A percentile compares a stretch with the other conserved stretches of the same genome.
These are phyloP conservation scores for Saxispiralis lemnorum DNA, from an alignment of 495 filamentous ascomycete species.

Conservation along the genomic window DNA sequence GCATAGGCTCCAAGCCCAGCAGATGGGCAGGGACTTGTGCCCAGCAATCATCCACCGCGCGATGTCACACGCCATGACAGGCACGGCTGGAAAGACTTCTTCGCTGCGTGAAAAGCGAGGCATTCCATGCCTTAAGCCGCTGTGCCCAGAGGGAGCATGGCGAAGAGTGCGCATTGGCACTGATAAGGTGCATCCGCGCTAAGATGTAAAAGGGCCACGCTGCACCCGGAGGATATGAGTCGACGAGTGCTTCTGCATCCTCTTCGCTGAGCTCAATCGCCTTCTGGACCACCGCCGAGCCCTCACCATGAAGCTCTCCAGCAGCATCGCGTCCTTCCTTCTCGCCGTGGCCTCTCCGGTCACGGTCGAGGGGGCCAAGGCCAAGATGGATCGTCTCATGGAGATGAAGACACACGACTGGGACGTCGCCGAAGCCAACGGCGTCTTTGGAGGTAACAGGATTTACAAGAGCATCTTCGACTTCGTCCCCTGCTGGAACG, in stretches of 20 bases:
- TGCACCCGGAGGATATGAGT: too few species aligned
- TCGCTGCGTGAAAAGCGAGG: neutral
- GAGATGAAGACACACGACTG: neutral
- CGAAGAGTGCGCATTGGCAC: neutral
- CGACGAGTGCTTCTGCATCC: neutral
- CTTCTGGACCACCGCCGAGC: neutral
- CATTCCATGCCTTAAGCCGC: neutral
- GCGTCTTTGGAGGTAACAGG: neutral
- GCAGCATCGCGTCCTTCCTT: neutral
- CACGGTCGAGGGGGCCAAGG: neutral
- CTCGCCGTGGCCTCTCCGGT: neutral
- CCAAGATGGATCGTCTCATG: slow-evolving; percentile 1
- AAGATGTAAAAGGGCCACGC: too few species aligned
- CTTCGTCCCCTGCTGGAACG: slow-evolving; percentile 28
- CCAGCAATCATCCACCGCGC: neutral
- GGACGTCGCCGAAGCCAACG: neutral
- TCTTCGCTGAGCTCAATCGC: neutral
- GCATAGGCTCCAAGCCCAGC: neutral
- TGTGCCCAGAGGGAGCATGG: neutral
- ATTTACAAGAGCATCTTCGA: neutral
- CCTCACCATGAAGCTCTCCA: neutral
- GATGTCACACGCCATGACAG: too few species aligned
- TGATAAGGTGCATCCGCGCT: neutral
- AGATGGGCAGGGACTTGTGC: neutral
- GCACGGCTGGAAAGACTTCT: too few species aligned